Evolutionary conservation across 345 rosid species (phyloP).

Genomic region (Clausena lansium): DNA sequence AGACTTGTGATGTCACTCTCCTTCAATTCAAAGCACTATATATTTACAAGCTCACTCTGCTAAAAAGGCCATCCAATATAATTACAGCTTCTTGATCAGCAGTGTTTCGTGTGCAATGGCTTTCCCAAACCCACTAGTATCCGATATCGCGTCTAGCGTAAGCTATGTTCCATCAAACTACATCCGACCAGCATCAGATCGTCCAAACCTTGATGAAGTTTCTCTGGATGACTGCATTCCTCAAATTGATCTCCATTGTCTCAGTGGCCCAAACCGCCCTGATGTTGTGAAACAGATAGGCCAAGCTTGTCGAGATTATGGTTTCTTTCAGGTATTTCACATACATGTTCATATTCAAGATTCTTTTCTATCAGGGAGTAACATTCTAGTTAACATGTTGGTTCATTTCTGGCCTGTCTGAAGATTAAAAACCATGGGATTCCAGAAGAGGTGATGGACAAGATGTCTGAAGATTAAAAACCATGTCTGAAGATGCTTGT

Average conservation of each 20-base stretch:
- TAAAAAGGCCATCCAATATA: background rate
- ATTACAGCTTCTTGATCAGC: too few species aligned
- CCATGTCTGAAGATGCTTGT: conserved; percentile 27
- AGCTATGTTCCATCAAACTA: conserved; percentile 26
- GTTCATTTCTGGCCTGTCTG: background rate
- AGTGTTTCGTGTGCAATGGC: background rate
- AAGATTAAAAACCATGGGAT: conserved; percentile 44
- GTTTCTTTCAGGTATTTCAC: conserved; percentile 39
- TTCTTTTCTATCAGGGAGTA: background rate
- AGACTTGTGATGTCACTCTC: too few species aligned
- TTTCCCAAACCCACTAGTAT: too few species aligned
- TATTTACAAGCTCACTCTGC: background rate
- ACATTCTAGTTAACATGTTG: background rate
- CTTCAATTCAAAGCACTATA: background rate
- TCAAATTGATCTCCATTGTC: conserved; percentile 33
- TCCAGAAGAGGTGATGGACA: conserved; percentile 15
- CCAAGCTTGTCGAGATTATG: conserved; percentile 31
- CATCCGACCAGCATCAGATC: conserved; percentile 32
- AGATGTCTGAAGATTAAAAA: conserved; percentile 35
- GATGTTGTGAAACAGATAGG: conserved; percentile 20
- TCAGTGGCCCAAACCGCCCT: conserved; percentile 22
- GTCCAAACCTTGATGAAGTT: conserved; percentile 30
- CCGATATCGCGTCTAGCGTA: too few species aligned
- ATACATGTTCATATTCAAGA: background rate
- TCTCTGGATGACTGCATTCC: conserved; percentile 22